Evolutionary conservation across 2,329 filamentous ascomycete genomes (phyloP), one percentile per base, ranked within the genome.

Genomic region (Taxawa tesnikishii): DNA sequence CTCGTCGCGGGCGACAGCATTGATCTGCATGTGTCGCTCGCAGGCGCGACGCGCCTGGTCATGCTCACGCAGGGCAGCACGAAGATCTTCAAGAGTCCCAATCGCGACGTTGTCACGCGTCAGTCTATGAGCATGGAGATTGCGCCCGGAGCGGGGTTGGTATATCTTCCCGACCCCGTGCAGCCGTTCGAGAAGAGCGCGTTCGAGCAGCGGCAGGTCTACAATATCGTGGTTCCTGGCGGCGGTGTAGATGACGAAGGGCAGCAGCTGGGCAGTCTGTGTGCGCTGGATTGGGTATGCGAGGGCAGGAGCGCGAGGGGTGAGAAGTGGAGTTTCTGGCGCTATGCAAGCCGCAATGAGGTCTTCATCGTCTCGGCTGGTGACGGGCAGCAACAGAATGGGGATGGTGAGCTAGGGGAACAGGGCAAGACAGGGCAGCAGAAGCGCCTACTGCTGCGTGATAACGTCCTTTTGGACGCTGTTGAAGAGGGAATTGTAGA

Each of bases 231-330:
- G 11, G 13, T 26, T 4, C 4, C 30, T 5, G 37, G 43, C n/a
- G 14, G 26, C 3, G 26, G 33, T 6, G 11, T 18, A 6, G 31
- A 10, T 6, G 30, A 19, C 17, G n/a, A 24, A 9, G 31, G 27
- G 3, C 7, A 17, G 10, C 14, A 25, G 33, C 48, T 56, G 79
- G 31, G 63, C 63, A 59, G 79, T 25, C 59, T 96, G 10, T 92
- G 85, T 50, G 68, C 93, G 2, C 63, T 94, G 28, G 90, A 98
- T 55, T 98, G 90, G 90, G 85, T 96, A 5, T 92, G 78, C 2
- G 82, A 88, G 49, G 90, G 90, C 6, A 74, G 90, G 12, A 73
- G 68, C 4, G 87, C 90, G 4, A 73, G 82, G 28, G 87, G 85
- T 15, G 90, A 98, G 58, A 70, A 83, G 41, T 98, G 90, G 90